A percentile compares a stretch with the other conserved stretches of the same genome.
These are phyloP conservation scores for Russula sp. DNA, from an alignment of 768 basidiomycete genomes.

Conservation along the genomic window DNA sequence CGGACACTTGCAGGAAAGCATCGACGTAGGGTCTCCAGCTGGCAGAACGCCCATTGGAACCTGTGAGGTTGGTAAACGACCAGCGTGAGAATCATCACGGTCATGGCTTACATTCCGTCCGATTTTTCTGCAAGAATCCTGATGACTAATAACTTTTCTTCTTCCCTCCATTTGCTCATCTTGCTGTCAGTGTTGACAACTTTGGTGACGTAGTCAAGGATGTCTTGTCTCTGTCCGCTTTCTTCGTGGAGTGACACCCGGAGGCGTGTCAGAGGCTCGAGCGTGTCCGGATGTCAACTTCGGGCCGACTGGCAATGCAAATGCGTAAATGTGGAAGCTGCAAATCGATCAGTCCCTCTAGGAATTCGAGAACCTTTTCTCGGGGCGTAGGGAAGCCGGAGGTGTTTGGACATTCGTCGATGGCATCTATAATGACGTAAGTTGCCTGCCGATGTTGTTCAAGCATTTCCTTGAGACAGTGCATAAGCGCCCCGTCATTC, in stretches of 20 bases:
- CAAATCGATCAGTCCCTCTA: slow-evolving; percentile 1
- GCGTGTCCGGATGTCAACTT: slow-evolving; percentile 4
- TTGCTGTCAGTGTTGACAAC: neutral
- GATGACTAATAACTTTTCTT: slow-evolving; percentile 14
- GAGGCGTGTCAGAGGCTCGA: neutral
- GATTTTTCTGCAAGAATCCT: neutral
- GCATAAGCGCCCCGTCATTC: neutral
- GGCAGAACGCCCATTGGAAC: slow-evolving; percentile 16
- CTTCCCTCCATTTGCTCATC: slow-evolving; percentile 6
- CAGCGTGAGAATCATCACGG: neutral
- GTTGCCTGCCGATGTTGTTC: neutral
- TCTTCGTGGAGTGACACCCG: slow-evolving; percentile 15
- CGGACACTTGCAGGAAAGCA: slow-evolving; percentile 1
- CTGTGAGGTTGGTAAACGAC: neutral
- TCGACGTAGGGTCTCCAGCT: slow-evolving; percentile 11
- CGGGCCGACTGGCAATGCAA: slow-evolving; percentile 15
- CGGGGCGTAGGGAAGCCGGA: slow-evolving; percentile 1
- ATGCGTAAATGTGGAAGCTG: slow-evolving; percentile 7
- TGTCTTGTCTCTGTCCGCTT: slow-evolving; percentile 6
- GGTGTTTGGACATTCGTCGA: slow-evolving; percentile 18
- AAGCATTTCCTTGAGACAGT: slow-evolving; percentile 11
- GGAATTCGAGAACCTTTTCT: slow-evolving; percentile 2
- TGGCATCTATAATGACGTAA: slow-evolving; percentile 13
- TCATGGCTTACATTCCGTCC: slow-evolving; percentile 12
- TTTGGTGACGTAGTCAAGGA: slow-evolving; percentile 2